phyloP scores from a whole-genome alignment of 2,329 filamentous ascomycete species.

The Nemania sp. region DNA sequence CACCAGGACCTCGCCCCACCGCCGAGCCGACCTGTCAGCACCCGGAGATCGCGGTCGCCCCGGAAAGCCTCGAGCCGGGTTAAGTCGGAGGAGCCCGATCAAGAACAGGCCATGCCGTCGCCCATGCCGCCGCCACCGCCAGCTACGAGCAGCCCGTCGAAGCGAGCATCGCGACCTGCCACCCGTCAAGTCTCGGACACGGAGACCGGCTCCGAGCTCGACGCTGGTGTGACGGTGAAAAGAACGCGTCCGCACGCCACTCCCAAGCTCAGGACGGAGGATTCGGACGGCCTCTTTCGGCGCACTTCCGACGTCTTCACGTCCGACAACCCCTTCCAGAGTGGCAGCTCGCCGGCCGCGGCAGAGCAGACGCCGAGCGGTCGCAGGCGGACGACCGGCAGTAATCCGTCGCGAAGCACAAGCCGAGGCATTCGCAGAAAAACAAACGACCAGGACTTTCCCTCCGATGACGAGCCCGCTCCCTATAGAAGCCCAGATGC shows the following conservation, averaged over 20 bases:
- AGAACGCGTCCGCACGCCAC: constrained; percentile 45
- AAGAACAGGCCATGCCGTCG: constrained; percentile 41
- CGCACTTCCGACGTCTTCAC: constrained; percentile 68
- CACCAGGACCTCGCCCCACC: constrained; percentile 60
- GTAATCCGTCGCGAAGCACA: constrained; percentile 45
- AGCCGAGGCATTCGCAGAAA: constrained; percentile 51
- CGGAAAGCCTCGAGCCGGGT: constrained; percentile 58
- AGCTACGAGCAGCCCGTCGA: constrained; percentile 52
- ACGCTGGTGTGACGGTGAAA: constrained; percentile 38
- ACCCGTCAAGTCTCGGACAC: constrained; percentile 62
- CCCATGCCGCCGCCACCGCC: constrained; percentile 25
- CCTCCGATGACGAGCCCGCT: constrained; percentile 57
- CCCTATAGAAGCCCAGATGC: constrained; percentile 64
- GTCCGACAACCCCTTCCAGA: constrained; percentile 91
- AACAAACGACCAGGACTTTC: constrained; percentile 51
- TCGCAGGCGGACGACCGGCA: constrained; percentile 54
- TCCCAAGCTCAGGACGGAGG: constrained; percentile 60
- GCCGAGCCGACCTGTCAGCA: constrained; percentile 48
- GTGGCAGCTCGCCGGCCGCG: constrained; percentile 69
- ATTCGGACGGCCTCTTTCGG: constrained; percentile 51
- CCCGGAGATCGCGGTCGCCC: constrained; percentile 58
- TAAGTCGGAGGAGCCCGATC: constrained; percentile 57
- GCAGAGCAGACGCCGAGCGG: constrained; percentile 52
- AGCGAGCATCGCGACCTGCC: constrained; percentile 57
- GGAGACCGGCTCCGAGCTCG: constrained; percentile 52